Evolutionary conservation across 164 flowering plant species (phyloP), one percentile per base, ranked within the genome.

Genomic region (Paratinospora sagittata): DNA sequence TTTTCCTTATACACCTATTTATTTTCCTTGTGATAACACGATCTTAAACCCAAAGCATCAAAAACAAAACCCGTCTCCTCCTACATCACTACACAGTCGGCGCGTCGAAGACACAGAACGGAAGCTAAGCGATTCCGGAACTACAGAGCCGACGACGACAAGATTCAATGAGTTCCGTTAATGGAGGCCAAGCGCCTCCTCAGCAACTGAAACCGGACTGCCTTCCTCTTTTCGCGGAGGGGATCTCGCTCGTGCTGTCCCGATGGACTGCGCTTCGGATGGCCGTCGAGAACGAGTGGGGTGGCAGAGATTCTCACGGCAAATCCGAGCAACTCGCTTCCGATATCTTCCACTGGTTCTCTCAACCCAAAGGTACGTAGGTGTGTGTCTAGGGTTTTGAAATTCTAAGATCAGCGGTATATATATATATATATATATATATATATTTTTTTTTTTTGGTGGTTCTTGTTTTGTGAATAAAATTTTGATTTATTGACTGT

Each of bases 231-330:
- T 72, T 76, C 63, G 8, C 41, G 0, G 76, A 78, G 30, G 83
- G 81, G 8, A 70, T 81, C 27, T 39, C 71, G 17, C 77, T 78
- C 6, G 52, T 72, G 41, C 78, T 84, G n/a, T 77, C 79, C 7
- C 78, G 71, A 37, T 85, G 87, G 87, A 76, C 84, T 19, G 84
- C 84, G 3, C 80, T 85, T 33, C 82, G 79, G 67, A 78, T 82
- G 83, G 85, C 85, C 19, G 67, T 84, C 26, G 55, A 81, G 66
- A 74, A 79, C 64, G 82, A 78, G 67, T 86, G 89, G 89, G 87
- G 89, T 8, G 85, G 87, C 26, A 72, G 70, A 33, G 78, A 82
- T 55, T 78, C 89, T 49, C 71, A 72, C 60, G 72, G 55, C 52
- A 85, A 81, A 77, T 77, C 78, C 13, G 66, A 74, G 17, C 80